Percentiles rank a stretch among this genome's conserved stretches.
Conservation (phyloP, 495 filamentous ascomycete species). For the Podospora sp. region DNA sequence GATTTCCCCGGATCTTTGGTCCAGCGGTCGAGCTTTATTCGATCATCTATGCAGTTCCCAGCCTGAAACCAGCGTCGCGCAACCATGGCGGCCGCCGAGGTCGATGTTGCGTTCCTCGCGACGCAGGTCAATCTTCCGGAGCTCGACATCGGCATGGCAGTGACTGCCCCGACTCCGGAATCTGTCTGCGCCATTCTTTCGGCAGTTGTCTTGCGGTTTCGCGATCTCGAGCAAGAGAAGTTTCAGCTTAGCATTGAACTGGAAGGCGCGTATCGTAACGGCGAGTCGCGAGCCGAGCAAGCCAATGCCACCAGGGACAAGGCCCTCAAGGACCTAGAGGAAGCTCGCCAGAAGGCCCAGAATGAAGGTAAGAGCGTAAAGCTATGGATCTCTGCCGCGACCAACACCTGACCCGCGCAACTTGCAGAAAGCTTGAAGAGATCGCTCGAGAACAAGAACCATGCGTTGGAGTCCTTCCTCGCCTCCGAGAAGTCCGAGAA, state of each 20-base stretch:
- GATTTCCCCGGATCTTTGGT: background rate
- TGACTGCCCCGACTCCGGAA: constrained; percentile 74
- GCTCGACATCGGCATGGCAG: constrained; percentile 62
- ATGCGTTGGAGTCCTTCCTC: constrained; percentile 73
- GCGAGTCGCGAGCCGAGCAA: constrained; percentile 76
- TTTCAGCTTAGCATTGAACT: constrained; percentile 87
- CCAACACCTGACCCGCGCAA: constrained; percentile 11
- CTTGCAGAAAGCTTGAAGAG: constrained; percentile 40
- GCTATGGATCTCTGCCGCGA: background rate
- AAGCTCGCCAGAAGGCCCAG: constrained; percentile 75
- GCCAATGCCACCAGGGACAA: constrained; percentile 82
- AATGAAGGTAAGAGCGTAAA: constrained; percentile 67
- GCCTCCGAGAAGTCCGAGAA: constrained; percentile 76
- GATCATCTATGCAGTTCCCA: constrained; percentile 21
- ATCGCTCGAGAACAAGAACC: constrained; percentile 76
- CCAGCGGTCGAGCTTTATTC: background rate
- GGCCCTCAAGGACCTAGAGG: constrained; percentile 74
- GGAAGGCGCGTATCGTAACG: constrained; percentile 79
- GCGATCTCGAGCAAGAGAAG: constrained; percentile 84
- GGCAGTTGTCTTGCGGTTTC: constrained; percentile 70
- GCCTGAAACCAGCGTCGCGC: constrained; percentile 27
- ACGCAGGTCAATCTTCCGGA: constrained; percentile 73
- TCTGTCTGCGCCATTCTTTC: constrained; percentile 71
- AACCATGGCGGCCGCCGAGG: constrained; percentile 74
- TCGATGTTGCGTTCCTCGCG: constrained; percentile 77